Conservation (phyloP, 2,329 filamentous ascomycete species). For the Aspergillus novoparasiticus region DNA sequence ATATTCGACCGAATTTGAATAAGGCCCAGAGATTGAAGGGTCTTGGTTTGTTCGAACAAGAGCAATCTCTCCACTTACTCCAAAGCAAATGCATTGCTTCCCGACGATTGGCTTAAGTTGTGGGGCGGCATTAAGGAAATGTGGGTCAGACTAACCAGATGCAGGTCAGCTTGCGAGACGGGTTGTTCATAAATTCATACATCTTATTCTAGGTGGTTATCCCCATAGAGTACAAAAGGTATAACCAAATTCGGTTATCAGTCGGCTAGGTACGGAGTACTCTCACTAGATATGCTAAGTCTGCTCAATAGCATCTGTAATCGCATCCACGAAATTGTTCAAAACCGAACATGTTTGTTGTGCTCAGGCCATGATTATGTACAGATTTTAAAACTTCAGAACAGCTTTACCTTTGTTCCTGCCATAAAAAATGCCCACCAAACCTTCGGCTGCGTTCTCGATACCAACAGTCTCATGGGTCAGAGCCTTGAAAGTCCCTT, state of each 20-base stretch:
- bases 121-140: neutral
- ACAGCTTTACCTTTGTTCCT: conserved; percentile 87
- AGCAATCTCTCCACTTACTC: too few relatives aligned
- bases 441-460: conserved; percentile 72
- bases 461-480: conserved; percentile 72
- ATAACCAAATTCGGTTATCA: neutral
- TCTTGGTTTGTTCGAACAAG: too few relatives aligned
- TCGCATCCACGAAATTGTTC: neutral
- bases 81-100: too few relatives aligned
- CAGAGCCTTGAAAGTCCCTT: conserved; percentile 73
- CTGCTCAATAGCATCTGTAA: neutral
- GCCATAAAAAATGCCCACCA: conserved; percentile 74
- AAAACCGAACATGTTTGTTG: neutral
- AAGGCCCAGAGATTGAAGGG: too few relatives aligned
- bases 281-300: too few relatives aligned
- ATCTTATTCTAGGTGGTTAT: too few relatives aligned
- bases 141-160: neutral
- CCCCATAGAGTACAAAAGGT: neutral
- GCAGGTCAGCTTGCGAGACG: neutral
- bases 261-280: too few relatives aligned
- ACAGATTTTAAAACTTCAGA: conserved; percentile 61
- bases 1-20: too few relatives aligned
- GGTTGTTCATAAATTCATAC: too few relatives aligned
- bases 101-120: neutral
- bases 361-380: neutral